Evolutionary conservation across 495 filamentous ascomycete genomes (phyloP).

Genomic region (Penicillium psychrofluorescens): DNA sequence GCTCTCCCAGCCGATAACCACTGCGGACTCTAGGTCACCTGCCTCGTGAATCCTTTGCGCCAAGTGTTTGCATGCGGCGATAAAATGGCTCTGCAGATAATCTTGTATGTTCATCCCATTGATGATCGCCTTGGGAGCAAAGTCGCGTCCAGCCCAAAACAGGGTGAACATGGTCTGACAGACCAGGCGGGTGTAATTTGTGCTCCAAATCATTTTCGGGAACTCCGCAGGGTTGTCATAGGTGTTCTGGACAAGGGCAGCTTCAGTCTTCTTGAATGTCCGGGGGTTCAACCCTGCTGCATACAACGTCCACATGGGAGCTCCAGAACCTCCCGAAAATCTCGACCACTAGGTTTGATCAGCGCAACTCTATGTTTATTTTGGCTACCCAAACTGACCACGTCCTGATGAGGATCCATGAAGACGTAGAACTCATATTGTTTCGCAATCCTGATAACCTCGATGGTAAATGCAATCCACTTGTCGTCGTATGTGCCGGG

Average conservation of each 20-base stretch:
- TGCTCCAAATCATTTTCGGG: conserved; percentile 99
- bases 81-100: conserved; percentile 82
- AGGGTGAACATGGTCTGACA: conserved; percentile 89
- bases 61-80: conserved; percentile 70
- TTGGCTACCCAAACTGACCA: conserved; percentile 47
- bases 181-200: conserved; percentile 84
- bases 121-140: conserved; percentile 93
- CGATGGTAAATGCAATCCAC: conserved; percentile 86
- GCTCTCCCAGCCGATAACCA: conserved; percentile 93
- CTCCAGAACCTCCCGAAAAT: conserved; percentile 88
- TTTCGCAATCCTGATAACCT: conserved; percentile 74
- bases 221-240: conserved; percentile 81
- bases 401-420: conserved; percentile 97
- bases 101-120: conserved; percentile 95
- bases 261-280: conserved; percentile 78
- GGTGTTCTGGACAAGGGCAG: conserved; percentile 89
- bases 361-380: conserved; percentile 4
- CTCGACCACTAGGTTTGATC: conserved; percentile 70
- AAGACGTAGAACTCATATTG: conserved; percentile 91
- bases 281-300: conserved; percentile 84
- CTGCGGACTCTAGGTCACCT: conserved; percentile 77
- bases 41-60: conserved; percentile 83
- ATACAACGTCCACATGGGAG: conserved; percentile 96
- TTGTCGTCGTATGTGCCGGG: conserved; percentile 94
- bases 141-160: conserved; percentile 89